Conservation (phyloP, 2,329 filamentous ascomycete species). For the Paecilomyces dactylethromorphus region DNA sequence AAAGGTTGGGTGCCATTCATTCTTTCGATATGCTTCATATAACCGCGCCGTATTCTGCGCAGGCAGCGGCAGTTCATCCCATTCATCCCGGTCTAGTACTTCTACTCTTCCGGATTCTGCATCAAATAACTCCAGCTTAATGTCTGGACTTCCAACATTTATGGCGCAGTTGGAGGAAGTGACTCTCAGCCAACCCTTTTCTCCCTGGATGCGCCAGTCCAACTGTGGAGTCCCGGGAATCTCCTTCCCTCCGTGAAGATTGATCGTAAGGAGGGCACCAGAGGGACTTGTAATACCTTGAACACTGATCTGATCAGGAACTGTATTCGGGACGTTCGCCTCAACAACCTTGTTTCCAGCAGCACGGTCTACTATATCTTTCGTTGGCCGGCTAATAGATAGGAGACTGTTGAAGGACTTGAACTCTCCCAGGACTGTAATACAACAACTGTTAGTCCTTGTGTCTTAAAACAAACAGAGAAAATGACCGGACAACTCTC, state of each 20-base stretch:
- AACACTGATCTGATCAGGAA: background rate
- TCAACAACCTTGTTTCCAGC: background rate
- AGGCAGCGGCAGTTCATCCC: slow-evolving; percentile 38
- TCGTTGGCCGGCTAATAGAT: background rate
- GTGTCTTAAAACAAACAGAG: background rate
- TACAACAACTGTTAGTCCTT: background rate
- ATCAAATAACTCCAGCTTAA: slow-evolving; percentile 48
- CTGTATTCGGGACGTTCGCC: background rate
- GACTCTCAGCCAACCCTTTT: slow-evolving; percentile 35
- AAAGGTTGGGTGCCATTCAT: slow-evolving; percentile 35
- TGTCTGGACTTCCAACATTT: slow-evolving; percentile 31
- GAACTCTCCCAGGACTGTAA: background rate
- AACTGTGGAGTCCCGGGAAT: slow-evolving; percentile 14
- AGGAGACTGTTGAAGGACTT: background rate
- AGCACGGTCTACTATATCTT: background rate
- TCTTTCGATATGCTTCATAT: slow-evolving; percentile 51
- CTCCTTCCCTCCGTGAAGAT: slow-evolving; percentile 45
- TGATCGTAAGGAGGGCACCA: slow-evolving; percentile 22
- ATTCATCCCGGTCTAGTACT: slow-evolving; percentile 40
- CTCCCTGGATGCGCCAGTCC: slow-evolving; percentile 21
- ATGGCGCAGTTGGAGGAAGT: slow-evolving; percentile 23
- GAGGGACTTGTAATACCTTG: slow-evolving; percentile 11
- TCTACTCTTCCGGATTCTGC: slow-evolving; percentile 41
- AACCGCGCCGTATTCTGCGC: slow-evolving; percentile 48
- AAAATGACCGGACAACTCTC: background rate